Evolutionary conservation across 2,329 filamentous ascomycete species (phyloP).

Genomic region (Albophoma yamanashiensis): DNA sequence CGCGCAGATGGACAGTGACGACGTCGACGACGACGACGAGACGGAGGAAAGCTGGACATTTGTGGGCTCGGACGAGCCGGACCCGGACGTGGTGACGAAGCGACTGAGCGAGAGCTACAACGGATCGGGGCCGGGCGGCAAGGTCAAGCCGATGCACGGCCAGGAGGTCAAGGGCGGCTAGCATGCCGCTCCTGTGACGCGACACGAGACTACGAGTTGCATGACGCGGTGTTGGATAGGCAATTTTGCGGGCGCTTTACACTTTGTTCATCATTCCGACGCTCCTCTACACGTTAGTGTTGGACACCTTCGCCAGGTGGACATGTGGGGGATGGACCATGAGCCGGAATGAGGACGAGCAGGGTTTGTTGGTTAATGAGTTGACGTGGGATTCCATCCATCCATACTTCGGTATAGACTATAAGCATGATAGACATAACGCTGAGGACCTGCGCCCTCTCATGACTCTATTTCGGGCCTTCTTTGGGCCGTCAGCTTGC

Average conservation of each 20-base stretch:
- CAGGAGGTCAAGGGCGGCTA: slow-evolving; percentile 6
- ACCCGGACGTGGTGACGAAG: slow-evolving; percentile 30
- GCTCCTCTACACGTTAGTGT: neutral
- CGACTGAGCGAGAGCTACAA: slow-evolving; percentile 25
- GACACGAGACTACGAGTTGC: neutral
- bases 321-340: neutral
- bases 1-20: slow-evolving; percentile 19
- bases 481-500: neutral
- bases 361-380: neutral
- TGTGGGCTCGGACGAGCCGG: slow-evolving; percentile 49
- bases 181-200: neutral
- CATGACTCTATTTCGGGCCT: neutral
- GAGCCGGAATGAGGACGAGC: neutral
- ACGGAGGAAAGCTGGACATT: slow-evolving; percentile 87
- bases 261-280: neutral
- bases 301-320: neutral
- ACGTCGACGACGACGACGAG: slow-evolving; percentile 45
- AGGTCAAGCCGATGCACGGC: slow-evolving; percentile 13
- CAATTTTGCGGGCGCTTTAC: neutral
- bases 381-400: neutral
- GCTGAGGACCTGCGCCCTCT: neutral
- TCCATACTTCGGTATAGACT: neutral
- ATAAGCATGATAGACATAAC: neutral
- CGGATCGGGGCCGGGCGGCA: slow-evolving; percentile 6
- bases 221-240: neutral